Conservation (phyloP, 2,329 filamentous ascomycete species). For the Graphiopsis chlorocephala region DNA sequence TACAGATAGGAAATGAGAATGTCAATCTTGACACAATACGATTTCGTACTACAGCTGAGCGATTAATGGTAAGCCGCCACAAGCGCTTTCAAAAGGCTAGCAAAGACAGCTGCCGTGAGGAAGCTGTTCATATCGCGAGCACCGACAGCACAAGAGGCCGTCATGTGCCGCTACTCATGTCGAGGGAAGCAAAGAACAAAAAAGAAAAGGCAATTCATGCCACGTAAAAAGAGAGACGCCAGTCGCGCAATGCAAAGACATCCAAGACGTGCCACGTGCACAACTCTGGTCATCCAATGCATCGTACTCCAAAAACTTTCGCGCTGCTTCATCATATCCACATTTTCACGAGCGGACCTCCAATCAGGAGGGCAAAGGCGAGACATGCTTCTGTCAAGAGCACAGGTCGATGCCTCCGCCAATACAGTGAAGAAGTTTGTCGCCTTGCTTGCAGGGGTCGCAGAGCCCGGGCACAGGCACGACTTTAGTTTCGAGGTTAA, state of each 20-base stretch:
- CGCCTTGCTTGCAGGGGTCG: background rate
- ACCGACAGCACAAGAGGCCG: background rate
- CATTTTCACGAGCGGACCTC: background rate
- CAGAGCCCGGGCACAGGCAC: constrained; percentile 3
- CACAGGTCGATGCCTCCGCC: constrained; percentile 5
- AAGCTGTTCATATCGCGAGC: background rate
- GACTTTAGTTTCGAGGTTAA: background rate
- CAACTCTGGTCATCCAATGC: background rate
- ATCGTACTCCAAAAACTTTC: background rate
- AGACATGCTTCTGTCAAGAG: background rate
- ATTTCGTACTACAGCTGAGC: background rate
- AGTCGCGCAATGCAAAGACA: background rate
- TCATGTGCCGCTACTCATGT: background rate
- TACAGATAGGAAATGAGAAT: background rate
- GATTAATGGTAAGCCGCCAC: background rate
- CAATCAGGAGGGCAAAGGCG: background rate
- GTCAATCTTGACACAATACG: background rate
- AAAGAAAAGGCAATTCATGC: background rate
- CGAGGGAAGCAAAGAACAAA: background rate
- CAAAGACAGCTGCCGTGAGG: background rate
- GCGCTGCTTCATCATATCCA: background rate
- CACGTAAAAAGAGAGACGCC: background rate
- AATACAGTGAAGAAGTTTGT: constrained; percentile 1
- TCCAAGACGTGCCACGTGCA: background rate
- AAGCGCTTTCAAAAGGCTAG: background rate